phyloP scores from a whole-genome alignment of 345 rosid species.

The Populus deltoides region DNA sequence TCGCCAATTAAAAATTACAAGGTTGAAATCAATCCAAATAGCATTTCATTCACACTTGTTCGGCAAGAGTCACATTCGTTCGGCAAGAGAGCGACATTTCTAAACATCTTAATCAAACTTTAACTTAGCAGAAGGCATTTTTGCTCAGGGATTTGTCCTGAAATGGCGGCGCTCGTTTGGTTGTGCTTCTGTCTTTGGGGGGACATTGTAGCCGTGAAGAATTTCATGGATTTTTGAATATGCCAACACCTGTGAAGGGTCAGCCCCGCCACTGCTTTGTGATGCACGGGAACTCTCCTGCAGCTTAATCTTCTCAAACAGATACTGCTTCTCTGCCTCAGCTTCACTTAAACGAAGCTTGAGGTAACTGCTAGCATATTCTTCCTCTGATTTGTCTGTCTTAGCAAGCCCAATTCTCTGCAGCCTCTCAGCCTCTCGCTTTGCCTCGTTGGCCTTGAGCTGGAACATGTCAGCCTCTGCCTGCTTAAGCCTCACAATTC shows the following conservation, averaged over 20 bases:
- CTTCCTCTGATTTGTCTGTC: constrained; percentile 89
- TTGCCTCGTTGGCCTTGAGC: constrained; percentile 89
- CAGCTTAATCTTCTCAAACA: constrained; percentile 85
- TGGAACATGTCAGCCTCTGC: constrained; percentile 99
- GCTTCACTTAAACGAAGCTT: constrained; percentile 91
- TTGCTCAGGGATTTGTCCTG: constrained; percentile 47
- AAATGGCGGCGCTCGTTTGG: constrained; percentile 52
- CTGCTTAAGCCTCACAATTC: constrained; percentile 84
- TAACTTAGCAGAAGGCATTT: neutral
- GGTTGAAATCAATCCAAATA: constrained; percentile 18
- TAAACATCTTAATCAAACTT: constrained; percentile 8
- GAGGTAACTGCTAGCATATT: constrained; percentile 80
- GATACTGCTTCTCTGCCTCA: constrained; percentile 93
- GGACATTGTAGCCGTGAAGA: constrained; percentile 49
- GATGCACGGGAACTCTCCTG: constrained; percentile 73
- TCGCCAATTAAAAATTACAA: constrained; percentile 3
- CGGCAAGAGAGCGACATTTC: constrained; percentile 5
- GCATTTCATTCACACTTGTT: constrained; percentile 24
- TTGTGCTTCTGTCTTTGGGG: constrained; percentile 51
- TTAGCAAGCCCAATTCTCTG: constrained; percentile 89
- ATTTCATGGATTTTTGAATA: constrained; percentile 63
- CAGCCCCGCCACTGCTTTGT: constrained; percentile 54
- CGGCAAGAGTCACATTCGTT: constrained; percentile 13
- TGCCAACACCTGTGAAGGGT: constrained; percentile 64
- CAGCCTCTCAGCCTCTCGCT: constrained; percentile 81